phyloP scores from a whole-genome alignment of 495 filamentous ascomycete species.

The Aspergillus cristatus region DNA sequence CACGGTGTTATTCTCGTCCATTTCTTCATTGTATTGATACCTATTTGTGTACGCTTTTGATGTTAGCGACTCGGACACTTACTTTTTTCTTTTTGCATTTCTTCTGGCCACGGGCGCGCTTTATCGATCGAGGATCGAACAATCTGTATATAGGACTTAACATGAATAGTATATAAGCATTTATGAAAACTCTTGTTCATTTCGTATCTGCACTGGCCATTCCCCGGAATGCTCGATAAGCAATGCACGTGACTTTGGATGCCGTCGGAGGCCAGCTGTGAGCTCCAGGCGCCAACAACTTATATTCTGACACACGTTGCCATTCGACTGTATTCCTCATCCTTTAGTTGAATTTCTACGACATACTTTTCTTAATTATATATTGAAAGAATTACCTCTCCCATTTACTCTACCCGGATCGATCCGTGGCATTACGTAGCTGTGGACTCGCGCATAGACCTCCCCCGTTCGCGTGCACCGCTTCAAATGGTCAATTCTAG shows the following conservation, averaged over 20 bases:
- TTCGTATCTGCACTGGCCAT: neutral
- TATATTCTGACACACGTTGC: neutral
- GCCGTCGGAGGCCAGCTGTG: neutral
- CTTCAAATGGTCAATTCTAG: slow-evolving; percentile 27
- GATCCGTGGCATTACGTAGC: slow-evolving; percentile 10
- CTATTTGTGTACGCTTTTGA: too few relatives aligned
- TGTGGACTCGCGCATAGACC: neutral
- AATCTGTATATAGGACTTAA: too few relatives aligned
- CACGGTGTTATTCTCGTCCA: too few relatives aligned
- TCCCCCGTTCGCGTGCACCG: slow-evolving; percentile 3
- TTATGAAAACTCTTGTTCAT: too few relatives aligned
- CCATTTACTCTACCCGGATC: slow-evolving; percentile 6
- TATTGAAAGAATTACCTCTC: neutral
- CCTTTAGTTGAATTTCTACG: too few relatives aligned
- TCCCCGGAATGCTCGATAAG: neutral
- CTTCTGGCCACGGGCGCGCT: too few relatives aligned
- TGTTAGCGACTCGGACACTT: too few relatives aligned
- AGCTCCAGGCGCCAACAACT: neutral
- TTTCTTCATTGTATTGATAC: too few relatives aligned
- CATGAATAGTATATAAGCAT: too few relatives aligned
- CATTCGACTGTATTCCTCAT: neutral
- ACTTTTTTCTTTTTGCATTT: too few relatives aligned
- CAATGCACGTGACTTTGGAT: neutral
- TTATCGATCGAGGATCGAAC: too few relatives aligned
- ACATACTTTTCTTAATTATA: too few relatives aligned